Conservation (phyloP, 768 basidiomycete species). For the Leccinum broughii region DNA sequence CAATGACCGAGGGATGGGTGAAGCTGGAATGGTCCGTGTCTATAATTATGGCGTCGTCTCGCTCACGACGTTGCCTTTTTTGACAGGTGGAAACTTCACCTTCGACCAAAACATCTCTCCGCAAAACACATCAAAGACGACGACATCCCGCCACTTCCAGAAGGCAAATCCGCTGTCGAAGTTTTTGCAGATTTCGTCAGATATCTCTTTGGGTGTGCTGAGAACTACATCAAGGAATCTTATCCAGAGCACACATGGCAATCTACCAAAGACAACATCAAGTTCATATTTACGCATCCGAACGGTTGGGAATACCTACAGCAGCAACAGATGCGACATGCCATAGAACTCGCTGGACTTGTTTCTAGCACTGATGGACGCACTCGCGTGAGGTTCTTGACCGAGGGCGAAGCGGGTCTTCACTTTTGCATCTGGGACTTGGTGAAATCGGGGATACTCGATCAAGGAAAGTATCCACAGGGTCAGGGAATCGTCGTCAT, state of each 20-base stretch:
- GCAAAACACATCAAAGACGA: constrained; percentile 6
- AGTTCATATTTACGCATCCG: constrained; percentile 57
- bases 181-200: constrained; percentile 45
- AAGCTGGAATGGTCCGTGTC: constrained; percentile 43
- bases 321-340: constrained; percentile 51
- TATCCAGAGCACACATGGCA: constrained; percentile 46
- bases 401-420: constrained; percentile 61
- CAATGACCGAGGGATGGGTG: constrained; percentile 41
- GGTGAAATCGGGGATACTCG: constrained; percentile 9
- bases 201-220: constrained; percentile 45
- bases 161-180: constrained; percentile 35
- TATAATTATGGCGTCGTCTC: too few species aligned
- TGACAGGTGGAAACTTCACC: constrained; percentile 38
- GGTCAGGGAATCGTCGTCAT: constrained; percentile 42
- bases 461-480: constrained; percentile 12
- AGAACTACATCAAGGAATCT: constrained; percentile 44
- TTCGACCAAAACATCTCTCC: constrained; percentile 34
- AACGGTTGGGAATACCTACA: constrained; percentile 64
- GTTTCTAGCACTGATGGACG: constrained; percentile 42
- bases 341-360: constrained; percentile 51
- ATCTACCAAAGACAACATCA: constrained; percentile 40
- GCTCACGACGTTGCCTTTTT: too few species aligned
- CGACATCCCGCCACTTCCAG: constrained; percentile 41
- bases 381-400: constrained; percentile 49
- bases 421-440: constrained; percentile 51